A percentile compares a stretch with the other conserved stretches of the same genome.
phyloP scores from a whole-genome alignment of 2,329 filamentous ascomycete species.

The Samsoniella hepiali region DNA sequence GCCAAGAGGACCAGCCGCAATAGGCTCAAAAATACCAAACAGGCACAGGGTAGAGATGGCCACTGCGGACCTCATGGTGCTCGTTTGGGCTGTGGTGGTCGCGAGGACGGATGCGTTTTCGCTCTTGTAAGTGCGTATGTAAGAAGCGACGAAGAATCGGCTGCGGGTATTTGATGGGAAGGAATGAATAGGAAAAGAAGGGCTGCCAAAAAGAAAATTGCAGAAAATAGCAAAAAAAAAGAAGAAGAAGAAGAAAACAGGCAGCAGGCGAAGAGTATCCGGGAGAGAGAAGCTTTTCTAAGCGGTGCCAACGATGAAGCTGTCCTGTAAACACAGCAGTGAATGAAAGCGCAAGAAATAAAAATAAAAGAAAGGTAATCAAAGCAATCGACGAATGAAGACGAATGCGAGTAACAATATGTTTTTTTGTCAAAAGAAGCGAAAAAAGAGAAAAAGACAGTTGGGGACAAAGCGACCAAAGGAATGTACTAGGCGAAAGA shows the following conservation, averaged over 20 bases:
- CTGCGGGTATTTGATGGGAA: too few relatives aligned
- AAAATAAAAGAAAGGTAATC: slow-evolving; percentile 7
- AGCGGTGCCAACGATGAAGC: too few relatives aligned
- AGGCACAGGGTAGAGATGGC: slow-evolving; percentile 26
- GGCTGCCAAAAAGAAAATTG: too few relatives aligned
- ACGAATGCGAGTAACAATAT: slow-evolving; percentile 2
- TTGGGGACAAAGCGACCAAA: slow-evolving; percentile 15
- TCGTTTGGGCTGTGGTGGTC: neutral
- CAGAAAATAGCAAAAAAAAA: too few relatives aligned
- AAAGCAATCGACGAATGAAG: slow-evolving; percentile 17
- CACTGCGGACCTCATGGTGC: slow-evolving; percentile 25
- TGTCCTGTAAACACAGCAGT: too few relatives aligned
- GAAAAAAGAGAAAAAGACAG: slow-evolving; percentile 19
- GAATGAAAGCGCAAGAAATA: neutral
- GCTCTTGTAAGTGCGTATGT: too few relatives aligned
- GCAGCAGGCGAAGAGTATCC: too few relatives aligned
- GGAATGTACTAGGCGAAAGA: neutral
- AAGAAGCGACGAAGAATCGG: too few relatives aligned
- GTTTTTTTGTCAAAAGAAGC: slow-evolving; percentile 16
- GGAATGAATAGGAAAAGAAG: too few relatives aligned
- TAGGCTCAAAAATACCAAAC: slow-evolving; percentile 29
- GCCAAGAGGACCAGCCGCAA: slow-evolving; percentile 36
- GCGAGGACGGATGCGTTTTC: too few relatives aligned
- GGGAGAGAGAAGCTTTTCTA: too few relatives aligned
- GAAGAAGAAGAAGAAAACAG: too few relatives aligned